Evolutionary conservation across 2,329 filamentous ascomycete species (phyloP), one percentile per base, ranked within the genome.

Genomic region (Aspergillus sp.): DNA sequence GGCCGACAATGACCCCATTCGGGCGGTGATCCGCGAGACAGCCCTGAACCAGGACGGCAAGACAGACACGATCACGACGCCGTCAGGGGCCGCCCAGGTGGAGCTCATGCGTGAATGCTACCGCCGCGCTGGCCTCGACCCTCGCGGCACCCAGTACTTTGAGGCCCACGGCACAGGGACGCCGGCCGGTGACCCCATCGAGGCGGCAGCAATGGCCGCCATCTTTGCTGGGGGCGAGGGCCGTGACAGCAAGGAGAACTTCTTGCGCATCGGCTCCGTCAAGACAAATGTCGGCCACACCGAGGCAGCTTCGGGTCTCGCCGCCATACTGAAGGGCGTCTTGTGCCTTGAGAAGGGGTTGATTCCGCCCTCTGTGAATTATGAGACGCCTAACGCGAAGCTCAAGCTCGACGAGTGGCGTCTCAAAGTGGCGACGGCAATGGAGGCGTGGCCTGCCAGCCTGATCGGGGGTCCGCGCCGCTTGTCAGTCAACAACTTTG

Each of bases 81-180:
- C 82, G 0, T 82, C 69, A 47, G 62, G 67, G 1, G 52, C 63
- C 2, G 75, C 78, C 0, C 80, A 83, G 59, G 67, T 70, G 1
- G 44, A 42, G 0, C 53, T 75, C 3, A 74, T 75, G 26, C 55
- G 59, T 0, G 30, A 64, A 2, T 65, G 64, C 1, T 77, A 78
- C 50, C 41, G 22, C 6, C 56, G 54, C 6, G 67, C 67, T 6
- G 67, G 68, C 0, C 61, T 75, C 2, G 63, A 72, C 47, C 20
- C 38, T 1, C 6, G 36, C n/a, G 26, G 46, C 3, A 49, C 52
- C 0, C 26, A 68, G 10, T 73, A 60, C 42, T 63, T 74, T 7
- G 74, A 84, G 58, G 78, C 78, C 2, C 82, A 84, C 59, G 81
- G 80, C n/a, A 83, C 81, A 6, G 36, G 40, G 4, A 84, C 82